A percentile compares a stretch with the other conserved stretches of the same genome.
These are phyloP conservation scores for Crithidia fasciculata DNA, from an alignment of 208 protist genomes.

Conservation along the genomic window DNA sequence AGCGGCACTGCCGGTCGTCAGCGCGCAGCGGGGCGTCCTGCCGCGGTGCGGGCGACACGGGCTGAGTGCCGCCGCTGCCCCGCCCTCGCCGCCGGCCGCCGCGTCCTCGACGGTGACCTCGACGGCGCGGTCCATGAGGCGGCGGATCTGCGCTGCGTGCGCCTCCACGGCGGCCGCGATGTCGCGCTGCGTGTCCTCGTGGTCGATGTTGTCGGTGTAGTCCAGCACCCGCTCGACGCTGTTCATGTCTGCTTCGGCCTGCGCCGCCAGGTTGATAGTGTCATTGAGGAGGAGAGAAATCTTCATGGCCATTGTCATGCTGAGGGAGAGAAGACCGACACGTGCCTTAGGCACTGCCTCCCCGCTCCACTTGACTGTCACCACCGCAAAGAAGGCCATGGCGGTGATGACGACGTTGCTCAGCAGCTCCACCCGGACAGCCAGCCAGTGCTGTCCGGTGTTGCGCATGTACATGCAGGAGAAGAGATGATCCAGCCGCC, in stretches of 20 bases:
- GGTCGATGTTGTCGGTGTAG: conserved; percentile 53
- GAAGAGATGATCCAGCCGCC: conserved; percentile 50
- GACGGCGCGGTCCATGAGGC: no score
- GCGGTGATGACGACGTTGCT: conserved; percentile 42
- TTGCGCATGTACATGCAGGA: conserved; percentile 39
- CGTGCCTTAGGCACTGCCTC: not conserved
- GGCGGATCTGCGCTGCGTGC: no score
- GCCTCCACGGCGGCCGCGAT: conserved; percentile 13
- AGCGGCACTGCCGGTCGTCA: not conserved
- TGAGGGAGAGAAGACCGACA: conserved; percentile 59
- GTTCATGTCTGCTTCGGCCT: conserved; percentile 74
- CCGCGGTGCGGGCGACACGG: no score
- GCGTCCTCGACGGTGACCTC: no score
- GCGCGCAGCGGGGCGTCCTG: no score
- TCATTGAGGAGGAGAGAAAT: conserved; percentile 36
- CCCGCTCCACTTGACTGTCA: conserved; percentile 16
- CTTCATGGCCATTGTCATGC: conserved; percentile 62
- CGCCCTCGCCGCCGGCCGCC: no score
- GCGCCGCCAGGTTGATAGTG: conserved; percentile 27
- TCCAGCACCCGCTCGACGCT: conserved; percentile 61
- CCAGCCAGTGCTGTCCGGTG: conserved; percentile 80
- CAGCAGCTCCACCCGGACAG: conserved; percentile 82
- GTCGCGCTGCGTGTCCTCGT: conserved; percentile 41
- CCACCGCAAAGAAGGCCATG: conserved; percentile 33
- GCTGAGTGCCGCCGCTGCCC: no score